Evolutionary conservation across 2,329 filamentous ascomycete species (phyloP).

Genomic region (Aspergillus sergii): DNA sequence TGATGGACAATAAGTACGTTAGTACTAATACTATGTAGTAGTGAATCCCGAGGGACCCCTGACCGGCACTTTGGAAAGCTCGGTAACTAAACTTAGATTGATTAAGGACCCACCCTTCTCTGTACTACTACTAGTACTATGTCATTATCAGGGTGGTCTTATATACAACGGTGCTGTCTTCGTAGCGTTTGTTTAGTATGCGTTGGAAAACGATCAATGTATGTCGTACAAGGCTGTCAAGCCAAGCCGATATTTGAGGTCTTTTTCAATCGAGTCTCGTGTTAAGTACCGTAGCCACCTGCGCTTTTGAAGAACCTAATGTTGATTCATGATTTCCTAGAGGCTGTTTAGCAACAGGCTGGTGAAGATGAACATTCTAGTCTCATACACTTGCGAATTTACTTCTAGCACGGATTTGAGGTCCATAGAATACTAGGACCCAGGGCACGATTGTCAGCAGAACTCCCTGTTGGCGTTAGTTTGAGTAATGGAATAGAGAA

Average conservation of each 20-base stretch:
- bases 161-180: constrained; percentile 5
- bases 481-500: background rate
- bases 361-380: background rate
- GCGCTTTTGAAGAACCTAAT: constrained; percentile 1
- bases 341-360: constrained; percentile 1
- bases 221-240: background rate
- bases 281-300: background rate
- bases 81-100: background rate
- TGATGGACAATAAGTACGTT: background rate
- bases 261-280: background rate
- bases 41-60: background rate
- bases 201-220: background rate
- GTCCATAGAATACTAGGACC: constrained; percentile 76
- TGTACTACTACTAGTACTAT: background rate
- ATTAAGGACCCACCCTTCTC: background rate
- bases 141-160: background rate
- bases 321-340: constrained; percentile 22
- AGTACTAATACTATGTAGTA: background rate
- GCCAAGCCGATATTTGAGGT: background rate
- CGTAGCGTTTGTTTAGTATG: background rate
- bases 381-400: constrained; percentile 66
- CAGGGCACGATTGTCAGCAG: constrained; percentile 76
- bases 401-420: constrained; percentile 72
- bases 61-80: background rate
- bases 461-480: constrained; percentile 38